Conservation (phyloP, 805 yeast genomes). For the Deakozyma indianensis region DNA sequence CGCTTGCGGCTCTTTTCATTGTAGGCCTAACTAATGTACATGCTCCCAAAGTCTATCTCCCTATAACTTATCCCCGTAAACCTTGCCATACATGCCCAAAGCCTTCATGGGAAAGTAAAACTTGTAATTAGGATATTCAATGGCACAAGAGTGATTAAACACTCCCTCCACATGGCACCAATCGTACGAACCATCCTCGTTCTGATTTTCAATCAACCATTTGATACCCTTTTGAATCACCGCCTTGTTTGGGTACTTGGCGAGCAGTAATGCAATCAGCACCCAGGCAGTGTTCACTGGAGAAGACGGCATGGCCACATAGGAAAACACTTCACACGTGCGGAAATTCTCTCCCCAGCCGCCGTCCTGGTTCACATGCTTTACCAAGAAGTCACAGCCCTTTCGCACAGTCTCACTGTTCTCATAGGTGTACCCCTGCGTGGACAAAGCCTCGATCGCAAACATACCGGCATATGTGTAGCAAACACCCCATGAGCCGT, state of each 20-base stretch:
- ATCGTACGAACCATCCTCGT: conserved; percentile 67
- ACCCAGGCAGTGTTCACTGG: conserved; percentile 94
- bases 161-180: conserved; percentile 88
- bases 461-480: conserved; percentile 95
- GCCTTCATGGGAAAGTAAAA: conserved; percentile 89
- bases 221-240: conserved; percentile 50
- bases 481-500: conserved; percentile 97
- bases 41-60: too few species aligned
- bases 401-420: conserved; percentile 47
- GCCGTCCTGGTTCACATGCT: conserved; percentile 72
- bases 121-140: conserved; percentile 90
- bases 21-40: too few species aligned
- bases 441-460: conserved; percentile 80
- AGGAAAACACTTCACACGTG: conserved; percentile 66
- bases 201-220: conserved; percentile 53
- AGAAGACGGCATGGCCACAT: conserved; percentile 50
- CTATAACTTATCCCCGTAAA: conserved; percentile 10
- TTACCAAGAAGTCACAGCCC: conserved; percentile 76
- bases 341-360: conserved; percentile 98
- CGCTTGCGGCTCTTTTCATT: too few species aligned
- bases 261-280: conserved; percentile 62
- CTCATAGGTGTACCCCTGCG: conserved; percentile 48
- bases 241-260: conserved; percentile 57
- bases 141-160: conserved; percentile 86
- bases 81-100: conserved; percentile 48